phyloP scores from a whole-genome alignment of 164 flowering plant genomes.

The Echeveria elegans region DNA sequence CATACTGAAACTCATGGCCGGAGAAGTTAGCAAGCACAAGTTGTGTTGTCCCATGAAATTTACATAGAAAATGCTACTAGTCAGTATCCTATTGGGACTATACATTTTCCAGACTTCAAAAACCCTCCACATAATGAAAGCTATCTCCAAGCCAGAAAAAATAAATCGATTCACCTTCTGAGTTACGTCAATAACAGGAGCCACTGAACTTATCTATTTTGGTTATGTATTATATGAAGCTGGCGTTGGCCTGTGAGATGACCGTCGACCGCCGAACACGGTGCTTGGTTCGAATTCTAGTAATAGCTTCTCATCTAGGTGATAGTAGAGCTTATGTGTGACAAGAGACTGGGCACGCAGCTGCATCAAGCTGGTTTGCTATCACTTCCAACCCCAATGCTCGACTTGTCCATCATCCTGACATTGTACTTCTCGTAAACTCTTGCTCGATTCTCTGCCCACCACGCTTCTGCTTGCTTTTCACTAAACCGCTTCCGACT shows the following conservation, averaged over 20 bases:
- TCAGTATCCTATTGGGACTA: conserved; percentile 36
- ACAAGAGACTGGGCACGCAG: background rate
- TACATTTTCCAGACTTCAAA: conserved; percentile 42
- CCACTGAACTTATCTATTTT: background rate
- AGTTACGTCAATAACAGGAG: background rate
- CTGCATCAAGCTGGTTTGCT: conserved; percentile 33
- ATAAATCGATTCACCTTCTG: background rate
- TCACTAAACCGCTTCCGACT: conserved; percentile 94
- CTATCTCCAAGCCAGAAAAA: conserved; percentile 15
- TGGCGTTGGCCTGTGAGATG: background rate
- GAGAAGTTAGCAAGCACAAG: conserved; percentile 1
- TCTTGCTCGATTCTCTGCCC: conserved; percentile 89
- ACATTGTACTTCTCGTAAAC: conserved; percentile 84
- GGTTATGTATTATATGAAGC: background rate
- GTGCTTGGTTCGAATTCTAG: background rate
- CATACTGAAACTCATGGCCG: background rate
- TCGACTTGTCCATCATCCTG: conserved; percentile 69
- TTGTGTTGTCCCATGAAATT: background rate
- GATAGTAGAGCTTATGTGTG: background rate
- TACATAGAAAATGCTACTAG: conserved; percentile 1
- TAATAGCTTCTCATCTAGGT: background rate
- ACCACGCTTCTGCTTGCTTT: conserved; percentile 96
- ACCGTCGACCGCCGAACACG: background rate
- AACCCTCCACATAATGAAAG: conserved; percentile 25
- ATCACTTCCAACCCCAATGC: conserved; percentile 58